Evolutionary conservation across 768 basidiomycete species (phyloP), one percentile per base, ranked within the genome.

Genomic region (Phaeotremella skinneri): DNA sequence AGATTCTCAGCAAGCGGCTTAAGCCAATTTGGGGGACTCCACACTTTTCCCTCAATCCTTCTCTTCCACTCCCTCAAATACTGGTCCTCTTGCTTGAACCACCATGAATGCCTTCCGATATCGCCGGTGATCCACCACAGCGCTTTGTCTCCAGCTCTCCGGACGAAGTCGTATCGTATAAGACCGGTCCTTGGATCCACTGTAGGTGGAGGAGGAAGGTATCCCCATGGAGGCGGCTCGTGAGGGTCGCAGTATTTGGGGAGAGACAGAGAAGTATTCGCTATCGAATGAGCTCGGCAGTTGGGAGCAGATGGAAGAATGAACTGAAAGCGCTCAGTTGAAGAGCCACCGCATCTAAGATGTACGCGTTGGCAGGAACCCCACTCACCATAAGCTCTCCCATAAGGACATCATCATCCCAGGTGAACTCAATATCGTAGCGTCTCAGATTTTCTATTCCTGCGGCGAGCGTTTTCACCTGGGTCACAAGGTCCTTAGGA

Each of bases 401-500:
- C 20, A 62, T 67, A 21, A 67, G 49, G 25, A 67, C 66, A 48
- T 67, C 66, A 42, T 67, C 66, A 30, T 67, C 66, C 47, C 51
- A 67, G 41, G 47, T 54, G 14, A 23, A 37, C 37, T 63, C 52
- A 47, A 63, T 55, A 21, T 67, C 66, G 11, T 49, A 4, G n/a
- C 41, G 23, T 13, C 55, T n/a, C 61, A 67, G 61, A 26, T 53
- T 55, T 21, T 34, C 45, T 20, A 67, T 67, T 5, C 66, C 66
- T 4, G 47, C 27, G 9, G 66, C 31, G 9, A 67, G 58, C 7
- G 66, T 67, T 45, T 67, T 61, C 30, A 55, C 52, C 62, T 63
- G 56, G 7, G 27, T n/a, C 7, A 45, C 17, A n/a, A 4, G 37
- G 49, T 58, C n/a, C 52, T 52, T 52, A 25, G 4, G 14, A 31